Evolutionary conservation across 2,329 filamentous ascomycete genomes (phyloP), one percentile per base, ranked within the genome.

Genomic region (Diaporthe sp.): DNA sequence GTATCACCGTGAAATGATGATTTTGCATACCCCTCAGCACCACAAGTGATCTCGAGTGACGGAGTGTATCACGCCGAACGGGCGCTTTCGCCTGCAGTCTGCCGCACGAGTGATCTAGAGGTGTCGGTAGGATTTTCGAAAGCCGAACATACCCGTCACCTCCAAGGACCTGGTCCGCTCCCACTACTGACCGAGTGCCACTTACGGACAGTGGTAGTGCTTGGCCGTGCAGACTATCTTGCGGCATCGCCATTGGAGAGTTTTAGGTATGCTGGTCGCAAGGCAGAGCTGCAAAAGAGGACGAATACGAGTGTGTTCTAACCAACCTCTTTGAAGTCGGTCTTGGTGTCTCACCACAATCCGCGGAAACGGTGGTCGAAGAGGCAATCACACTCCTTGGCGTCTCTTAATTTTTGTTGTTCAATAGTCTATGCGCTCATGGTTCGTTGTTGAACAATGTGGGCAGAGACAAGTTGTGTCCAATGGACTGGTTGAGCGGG

Each of bases 401-500:
- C 51, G 62, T 68, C 62, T 68, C 28, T 53, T 28, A n/a, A 15
- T 53, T 53, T 15, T 42, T 68, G 46, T 37, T 51, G 13, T 39
- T 53, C 46, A 39, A 68, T 51, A 28, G 42, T 49, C 46, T 51
- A 53, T 49, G 62, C 31, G 28, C 31, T 37, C 46, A 68, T 68
- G 46, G 31, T 39, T 42, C 49, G 49, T 53, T 53, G 39, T 42
- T n/a, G 49, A 69, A 42, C 49, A 69, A 69, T 69, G 49, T 69
- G 34, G 65, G 15, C 65, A 69, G 65, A 69, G 65, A 69, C 65
- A 69, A 42, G 34, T 46, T 31, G 34, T 69, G 61, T 55, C 65
- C 42, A 37, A 28, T 28, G 65, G 65, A 68, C 42, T 69, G 46
- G 49, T 22, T 55, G 49, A 55, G 34, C 49, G 49, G 46, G 46